Base-by-base conservation (phyloP, 1,139 yeast species). In the Candida sanyaensis region DNA sequence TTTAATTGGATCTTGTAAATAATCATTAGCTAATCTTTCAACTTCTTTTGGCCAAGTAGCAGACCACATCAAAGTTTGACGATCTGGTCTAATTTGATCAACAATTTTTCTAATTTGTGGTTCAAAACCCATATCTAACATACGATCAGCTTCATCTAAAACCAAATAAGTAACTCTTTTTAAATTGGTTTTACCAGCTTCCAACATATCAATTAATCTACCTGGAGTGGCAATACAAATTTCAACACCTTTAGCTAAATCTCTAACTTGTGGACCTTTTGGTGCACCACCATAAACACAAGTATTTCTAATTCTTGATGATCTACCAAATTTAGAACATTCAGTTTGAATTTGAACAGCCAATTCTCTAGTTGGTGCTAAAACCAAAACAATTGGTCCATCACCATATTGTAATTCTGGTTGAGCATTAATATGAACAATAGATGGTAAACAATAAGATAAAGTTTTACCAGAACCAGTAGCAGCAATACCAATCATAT, bases 1-100 rank as follows among this genome's bases (percentile, higher is more conserved):
- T 77, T 93, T 99, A 65, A 93, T 92, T 63, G 93, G 96, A 66
- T 93, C 97, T 54, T 82, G 75, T 69, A 92, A 80, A 73, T 90
- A 93, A 71, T 93, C 99, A 63, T 86, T 81, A 57, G 98, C 95
- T 66, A 93, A 81, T 59, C 84, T 78, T 78, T 92, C 96, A 55
- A 93, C 98, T 71, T 90, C 96, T 80, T 91, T 91, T 64, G 99
- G 99, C 99, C 99, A 93, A 48, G 99, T 93, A 59, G 99, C 99
- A 56, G 98, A 91, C 98, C 98, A 93, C 97, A 93, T 89, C 66
- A 93, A 81, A 52, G 99, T 93, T 78, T 93, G 99, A 76, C 97
- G 88, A 69, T 91, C 97, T 54, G 97, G 97, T 75, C 97, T 86
- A 66, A 90, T 90, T 78, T 89, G 96, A 63, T 89, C 96, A 59